Evolutionary conservation across 768 basidiomycete species (phyloP).

Genomic region (Termitomyces sp.): DNA sequence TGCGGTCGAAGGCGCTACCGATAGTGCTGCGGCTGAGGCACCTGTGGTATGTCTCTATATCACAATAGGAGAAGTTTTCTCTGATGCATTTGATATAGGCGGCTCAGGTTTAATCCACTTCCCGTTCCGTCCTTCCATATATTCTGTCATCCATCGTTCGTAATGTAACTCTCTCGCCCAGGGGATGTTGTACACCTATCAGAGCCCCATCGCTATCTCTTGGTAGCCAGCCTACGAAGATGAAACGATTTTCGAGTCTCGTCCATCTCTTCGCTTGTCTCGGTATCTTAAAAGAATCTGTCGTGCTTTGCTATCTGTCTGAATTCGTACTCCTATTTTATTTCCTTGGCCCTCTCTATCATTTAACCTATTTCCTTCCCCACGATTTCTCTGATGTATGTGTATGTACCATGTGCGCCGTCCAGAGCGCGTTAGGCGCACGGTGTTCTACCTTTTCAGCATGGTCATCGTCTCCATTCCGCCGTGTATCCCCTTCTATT

Average conservation of each 20-base stretch:
- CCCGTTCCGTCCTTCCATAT: slow-evolving; percentile 4
- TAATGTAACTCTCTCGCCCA: slow-evolving; percentile 7
- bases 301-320: slow-evolving; percentile 19
- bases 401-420: slow-evolving; percentile 10
- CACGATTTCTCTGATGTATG: not conserved
- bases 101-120: slow-evolving; percentile 1
- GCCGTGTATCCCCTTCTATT: slow-evolving; percentile 7
- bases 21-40: not conserved
- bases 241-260: not conserved
- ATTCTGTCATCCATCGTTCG: slow-evolving; percentile 3
- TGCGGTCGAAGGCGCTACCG: slow-evolving; percentile 9
- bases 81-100: not conserved
- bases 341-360: slow-evolving; percentile 7
- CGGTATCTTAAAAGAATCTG: slow-evolving; percentile 11
- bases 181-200: slow-evolving; percentile 8
- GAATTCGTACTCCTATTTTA: slow-evolving; percentile 9
- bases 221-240: not conserved
- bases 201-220: not conserved
- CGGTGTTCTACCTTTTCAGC: slow-evolving; percentile 5
- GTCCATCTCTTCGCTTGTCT: slow-evolving; percentile 9
- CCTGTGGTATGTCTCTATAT: not conserved
- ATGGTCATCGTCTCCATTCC: slow-evolving; percentile 5
- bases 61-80: not conserved
- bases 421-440: slow-evolving; percentile 8
- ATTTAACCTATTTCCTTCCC: slow-evolving; percentile 8